Evolutionary conservation across 2,329 filamentous ascomycete species (phyloP).

Genomic region (Xylariales sp.): DNA sequence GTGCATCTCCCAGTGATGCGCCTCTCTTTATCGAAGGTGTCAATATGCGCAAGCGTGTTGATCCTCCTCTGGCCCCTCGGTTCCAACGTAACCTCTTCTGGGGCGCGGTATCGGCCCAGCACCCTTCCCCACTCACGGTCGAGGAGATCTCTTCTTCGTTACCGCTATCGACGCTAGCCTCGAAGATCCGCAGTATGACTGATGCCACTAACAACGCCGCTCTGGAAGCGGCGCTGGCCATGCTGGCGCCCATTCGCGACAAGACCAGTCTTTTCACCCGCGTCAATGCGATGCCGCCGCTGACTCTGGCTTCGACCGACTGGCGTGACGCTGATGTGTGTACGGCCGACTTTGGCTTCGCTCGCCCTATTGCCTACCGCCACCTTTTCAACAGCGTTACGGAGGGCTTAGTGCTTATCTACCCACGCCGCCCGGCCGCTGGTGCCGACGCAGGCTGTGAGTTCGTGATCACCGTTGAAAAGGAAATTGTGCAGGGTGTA

Average conservation of each 20-base stretch:
- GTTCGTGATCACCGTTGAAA: constrained; percentile 14
- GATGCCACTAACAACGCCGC: constrained; percentile 4
- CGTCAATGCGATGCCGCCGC: neutral
- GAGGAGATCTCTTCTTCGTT: neutral
- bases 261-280: neutral
- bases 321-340: constrained; percentile 5
- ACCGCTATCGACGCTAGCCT: constrained; percentile 10
- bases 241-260: neutral
- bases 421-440: constrained; percentile 10
- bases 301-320: neutral
- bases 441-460: constrained; percentile 14
- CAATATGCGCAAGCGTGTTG: constrained; percentile 18
- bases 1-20: too few relatives aligned
- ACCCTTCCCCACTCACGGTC: neutral
- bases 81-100: constrained; percentile 32
- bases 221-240: neutral
- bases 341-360: constrained; percentile 15
- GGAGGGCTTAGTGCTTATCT: constrained; percentile 11
- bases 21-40: too few relatives aligned
- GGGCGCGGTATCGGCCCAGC: constrained; percentile 18
- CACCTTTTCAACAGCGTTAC: constrained; percentile 12
- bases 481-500: constrained; percentile 9
- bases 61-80: constrained; percentile 25
- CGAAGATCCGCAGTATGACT: neutral
- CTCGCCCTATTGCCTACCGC: constrained; percentile 10